Evolutionary conservation across 164 flowering plant genomes (phyloP).

Genomic region (Santalum album): DNA sequence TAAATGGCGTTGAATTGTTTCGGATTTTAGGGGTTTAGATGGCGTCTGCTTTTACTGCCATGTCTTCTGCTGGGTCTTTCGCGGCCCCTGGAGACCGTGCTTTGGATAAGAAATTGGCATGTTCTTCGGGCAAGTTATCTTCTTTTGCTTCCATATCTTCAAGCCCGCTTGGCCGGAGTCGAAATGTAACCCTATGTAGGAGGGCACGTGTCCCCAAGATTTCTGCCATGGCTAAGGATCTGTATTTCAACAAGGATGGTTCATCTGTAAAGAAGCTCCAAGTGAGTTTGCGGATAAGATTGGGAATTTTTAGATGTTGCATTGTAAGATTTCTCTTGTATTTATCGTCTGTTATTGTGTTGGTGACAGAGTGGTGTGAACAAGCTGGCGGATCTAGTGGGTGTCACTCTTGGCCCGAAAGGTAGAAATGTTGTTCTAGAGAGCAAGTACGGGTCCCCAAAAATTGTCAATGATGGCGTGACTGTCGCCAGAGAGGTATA

Average conservation of each 20-base stretch:
- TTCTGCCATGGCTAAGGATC: conserved; percentile 78
- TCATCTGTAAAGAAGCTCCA: conserved; percentile 80
- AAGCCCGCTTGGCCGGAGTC: conserved; percentile 35
- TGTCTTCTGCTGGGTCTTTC: conserved; percentile 58
- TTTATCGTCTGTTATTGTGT: no score
- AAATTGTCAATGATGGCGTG: conserved; percentile 95
- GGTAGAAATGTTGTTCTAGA: conserved; percentile 96
- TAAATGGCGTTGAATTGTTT: no score
- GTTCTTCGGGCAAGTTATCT: conserved; percentile 41
- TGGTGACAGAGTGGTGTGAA: conserved; percentile 78
- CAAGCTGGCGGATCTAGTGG: conserved; percentile 96
- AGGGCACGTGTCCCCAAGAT: conserved; percentile 34
- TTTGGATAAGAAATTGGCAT: conserved; percentile 36
- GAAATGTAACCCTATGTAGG: conserved; percentile 17
- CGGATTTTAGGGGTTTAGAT: conserved; percentile 24
- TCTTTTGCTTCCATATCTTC: conserved; percentile 57
- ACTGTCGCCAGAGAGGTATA: conserved; percentile 87
- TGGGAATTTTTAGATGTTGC: not conserved
- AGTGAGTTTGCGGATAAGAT: no score
- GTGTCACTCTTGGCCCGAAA: conserved; percentile 97
- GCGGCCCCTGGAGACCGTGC: conserved; percentile 29
- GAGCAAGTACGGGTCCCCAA: conserved; percentile 98
- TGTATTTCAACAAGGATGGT: conserved; percentile 95
- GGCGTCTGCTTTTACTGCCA: conserved; percentile 60
- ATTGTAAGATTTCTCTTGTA: not conserved